Evolutionary conservation across 2,329 filamentous ascomycete genomes (phyloP).

Genomic region (Sodiomyces alkalinus): DNA sequence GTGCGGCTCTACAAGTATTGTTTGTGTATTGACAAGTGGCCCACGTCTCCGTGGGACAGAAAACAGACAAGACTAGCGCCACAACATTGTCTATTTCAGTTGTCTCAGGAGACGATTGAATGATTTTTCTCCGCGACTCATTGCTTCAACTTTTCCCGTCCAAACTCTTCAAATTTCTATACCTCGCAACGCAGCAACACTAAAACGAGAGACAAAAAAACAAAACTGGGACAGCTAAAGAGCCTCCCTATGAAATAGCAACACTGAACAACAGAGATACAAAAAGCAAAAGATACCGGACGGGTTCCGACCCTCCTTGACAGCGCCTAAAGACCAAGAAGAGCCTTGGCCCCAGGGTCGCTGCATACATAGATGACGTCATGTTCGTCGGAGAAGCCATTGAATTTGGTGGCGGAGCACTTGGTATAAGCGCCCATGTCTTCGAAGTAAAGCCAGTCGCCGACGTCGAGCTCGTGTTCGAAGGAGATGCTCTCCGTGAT

Average conservation of each 20-base stretch:
- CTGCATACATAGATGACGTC: constrained; percentile 91
- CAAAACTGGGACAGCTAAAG: not conserved
- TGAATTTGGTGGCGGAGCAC: constrained; percentile 95
- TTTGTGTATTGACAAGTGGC: too few species aligned
- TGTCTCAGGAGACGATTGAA: too few species aligned
- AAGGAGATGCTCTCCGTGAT: constrained; percentile 74
- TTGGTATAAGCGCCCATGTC: constrained; percentile 98
- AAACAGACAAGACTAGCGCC: too few species aligned
- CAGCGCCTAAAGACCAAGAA: constrained; percentile 31
- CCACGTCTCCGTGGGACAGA: too few species aligned
- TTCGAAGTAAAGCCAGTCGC: constrained; percentile 98
- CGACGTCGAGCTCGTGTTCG: constrained; percentile 65
- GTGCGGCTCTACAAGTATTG: too few species aligned
- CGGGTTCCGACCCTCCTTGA: too few species aligned
- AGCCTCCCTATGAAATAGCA: too few species aligned
- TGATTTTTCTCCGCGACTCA: too few species aligned
- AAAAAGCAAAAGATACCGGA: not conserved
- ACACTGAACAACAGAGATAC: not conserved
- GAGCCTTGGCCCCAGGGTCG: constrained; percentile 69
- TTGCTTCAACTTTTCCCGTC: too few species aligned
- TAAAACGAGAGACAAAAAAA: not conserved
- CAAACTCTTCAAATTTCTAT: too few species aligned
- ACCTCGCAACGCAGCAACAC: too few species aligned
- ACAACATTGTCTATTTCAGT: too few species aligned
- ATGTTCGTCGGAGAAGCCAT: constrained; percentile 86